Evolutionary conservation across 2,329 filamentous ascomycete species (phyloP).

Genomic region (Colletotrichum paranaense): DNA sequence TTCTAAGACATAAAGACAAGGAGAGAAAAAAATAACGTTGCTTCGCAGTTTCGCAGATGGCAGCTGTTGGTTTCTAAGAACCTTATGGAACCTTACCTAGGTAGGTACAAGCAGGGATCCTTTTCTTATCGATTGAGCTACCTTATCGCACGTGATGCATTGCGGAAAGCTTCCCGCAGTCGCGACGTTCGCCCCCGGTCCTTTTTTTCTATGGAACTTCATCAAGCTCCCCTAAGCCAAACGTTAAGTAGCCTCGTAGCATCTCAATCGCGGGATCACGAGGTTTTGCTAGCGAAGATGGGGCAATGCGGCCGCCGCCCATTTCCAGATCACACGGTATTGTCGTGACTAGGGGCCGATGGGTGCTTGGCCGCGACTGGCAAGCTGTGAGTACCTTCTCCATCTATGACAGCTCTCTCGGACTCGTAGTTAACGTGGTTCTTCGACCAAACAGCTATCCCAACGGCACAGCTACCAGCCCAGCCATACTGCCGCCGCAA

Average conservation of each 20-base stretch:
- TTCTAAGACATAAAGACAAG: not conserved
- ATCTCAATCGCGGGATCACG: constrained; percentile 7
- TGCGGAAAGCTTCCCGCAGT: constrained; percentile 6
- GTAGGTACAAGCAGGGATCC: not conserved
- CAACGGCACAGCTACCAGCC: constrained; percentile 5
- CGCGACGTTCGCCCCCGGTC: not conserved
- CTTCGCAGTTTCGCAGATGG: not conserved
- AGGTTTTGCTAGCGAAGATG: constrained; percentile 28
- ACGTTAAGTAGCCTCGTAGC: not conserved
- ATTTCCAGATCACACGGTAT: constrained; percentile 22
- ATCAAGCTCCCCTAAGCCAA: not conserved
- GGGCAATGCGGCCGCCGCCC: constrained; percentile 34
- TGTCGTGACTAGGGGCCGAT: constrained; percentile 26
- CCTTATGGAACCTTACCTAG: not conserved
- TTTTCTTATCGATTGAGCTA: not conserved
- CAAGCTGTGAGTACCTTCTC: constrained; percentile 1
- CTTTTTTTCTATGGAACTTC: not conserved
- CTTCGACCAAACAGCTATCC: not conserved
- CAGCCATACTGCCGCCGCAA: not conserved
- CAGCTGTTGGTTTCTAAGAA: not conserved
- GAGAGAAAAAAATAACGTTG: not conserved
- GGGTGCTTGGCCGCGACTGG: not conserved
- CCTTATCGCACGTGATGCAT: constrained; percentile 24
- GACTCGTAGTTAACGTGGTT: not conserved
- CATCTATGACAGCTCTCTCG: not conserved